Conservation (phyloP, 2,329 filamentous ascomycete genomes). For the Zasmidium citrigriseum region DNA sequence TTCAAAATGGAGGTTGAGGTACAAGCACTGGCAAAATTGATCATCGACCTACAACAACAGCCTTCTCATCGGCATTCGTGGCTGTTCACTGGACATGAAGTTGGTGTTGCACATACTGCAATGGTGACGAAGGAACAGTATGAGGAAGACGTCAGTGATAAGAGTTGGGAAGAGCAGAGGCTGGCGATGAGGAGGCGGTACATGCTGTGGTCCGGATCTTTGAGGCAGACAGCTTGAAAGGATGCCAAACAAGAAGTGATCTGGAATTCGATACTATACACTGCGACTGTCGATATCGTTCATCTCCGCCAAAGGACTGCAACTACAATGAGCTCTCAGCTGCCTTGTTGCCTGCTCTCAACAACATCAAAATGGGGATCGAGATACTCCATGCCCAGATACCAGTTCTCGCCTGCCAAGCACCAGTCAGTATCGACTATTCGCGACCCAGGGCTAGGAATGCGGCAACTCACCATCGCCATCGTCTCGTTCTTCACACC, state of each 20-base stretch:
- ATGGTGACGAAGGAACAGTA: conserved; percentile 22
- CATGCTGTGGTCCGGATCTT: conserved; percentile 9
- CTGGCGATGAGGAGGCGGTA: conserved; percentile 14
- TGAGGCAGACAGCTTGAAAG: conserved; percentile 8
- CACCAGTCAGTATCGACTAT: background rate
- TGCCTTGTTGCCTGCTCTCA: conserved; percentile 21
- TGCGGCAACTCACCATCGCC: conserved; percentile 15
- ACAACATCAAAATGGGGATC: conserved; percentile 26
- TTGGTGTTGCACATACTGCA: conserved; percentile 26
- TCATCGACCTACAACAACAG: conserved; percentile 33
- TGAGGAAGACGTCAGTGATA: conserved; percentile 14
- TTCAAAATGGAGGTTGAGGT: conserved; percentile 30
- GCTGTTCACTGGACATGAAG: conserved; percentile 30
- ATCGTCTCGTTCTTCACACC: conserved; percentile 23
- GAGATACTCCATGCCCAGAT: conserved; percentile 29
- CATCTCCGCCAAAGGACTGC: no score
- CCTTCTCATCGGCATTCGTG: conserved; percentile 27
- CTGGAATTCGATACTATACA: background rate
- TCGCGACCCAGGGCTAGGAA: background rate
- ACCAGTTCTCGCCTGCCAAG: conserved; percentile 20
- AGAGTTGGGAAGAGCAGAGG: conserved; percentile 3
- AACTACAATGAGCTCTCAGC: background rate
- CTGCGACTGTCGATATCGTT: background rate
- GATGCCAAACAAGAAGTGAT: background rate
- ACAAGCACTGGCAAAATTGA: conserved; percentile 30